Percentiles rank a stretch among this genome's conserved stretches.
Evolutionary conservation across 2,329 filamentous ascomycete species (phyloP).

Genomic region (Sporothrix schenckii): DNA sequence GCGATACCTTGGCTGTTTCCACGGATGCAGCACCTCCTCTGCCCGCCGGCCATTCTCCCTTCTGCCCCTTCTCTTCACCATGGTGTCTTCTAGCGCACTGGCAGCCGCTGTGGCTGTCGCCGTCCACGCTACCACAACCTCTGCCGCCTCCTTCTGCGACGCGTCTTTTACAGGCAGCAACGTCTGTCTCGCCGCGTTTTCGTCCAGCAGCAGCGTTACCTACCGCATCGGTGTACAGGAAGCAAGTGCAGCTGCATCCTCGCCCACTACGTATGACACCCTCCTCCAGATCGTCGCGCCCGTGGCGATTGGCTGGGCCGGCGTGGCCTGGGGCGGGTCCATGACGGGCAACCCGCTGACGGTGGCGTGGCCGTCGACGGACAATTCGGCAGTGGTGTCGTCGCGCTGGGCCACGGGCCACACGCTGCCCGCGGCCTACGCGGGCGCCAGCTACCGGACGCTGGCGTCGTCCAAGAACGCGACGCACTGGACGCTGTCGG

Average conservation of each 20-base stretch:
- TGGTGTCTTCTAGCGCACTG: not conserved
- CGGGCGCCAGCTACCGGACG: conserved; percentile 36
- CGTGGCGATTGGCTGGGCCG: conserved; percentile 44
- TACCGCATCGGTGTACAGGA: conserved; percentile 42
- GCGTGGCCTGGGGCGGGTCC: conserved; percentile 47
- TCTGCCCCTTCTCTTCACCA: not conserved
- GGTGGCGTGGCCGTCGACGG: conserved; percentile 45
- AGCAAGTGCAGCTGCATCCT: conserved; percentile 25
- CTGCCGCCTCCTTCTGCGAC: conserved; percentile 16
- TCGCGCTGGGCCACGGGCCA: conserved; percentile 44
- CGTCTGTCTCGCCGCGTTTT: conserved; percentile 36
- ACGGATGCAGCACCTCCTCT: too few species aligned
- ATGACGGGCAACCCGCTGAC: conserved; percentile 47
- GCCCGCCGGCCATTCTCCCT: not conserved
- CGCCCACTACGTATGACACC: conserved; percentile 42
- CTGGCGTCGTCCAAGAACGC: conserved; percentile 38
- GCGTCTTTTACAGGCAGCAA: conserved; percentile 7
- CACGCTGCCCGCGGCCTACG: conserved; percentile 34
- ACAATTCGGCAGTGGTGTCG: conserved; percentile 43
- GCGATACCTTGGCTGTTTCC: too few species aligned
- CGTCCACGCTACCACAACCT: not conserved
- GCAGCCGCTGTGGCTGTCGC: not conserved
- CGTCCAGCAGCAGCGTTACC: conserved; percentile 33
- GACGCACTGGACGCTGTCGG: conserved; percentile 41
- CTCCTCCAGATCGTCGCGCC: conserved; percentile 46